These are phyloP conservation scores for Bromus sterilis DNA, from an alignment of 176 grass and related monocot species.

Conservation along the genomic window DNA sequence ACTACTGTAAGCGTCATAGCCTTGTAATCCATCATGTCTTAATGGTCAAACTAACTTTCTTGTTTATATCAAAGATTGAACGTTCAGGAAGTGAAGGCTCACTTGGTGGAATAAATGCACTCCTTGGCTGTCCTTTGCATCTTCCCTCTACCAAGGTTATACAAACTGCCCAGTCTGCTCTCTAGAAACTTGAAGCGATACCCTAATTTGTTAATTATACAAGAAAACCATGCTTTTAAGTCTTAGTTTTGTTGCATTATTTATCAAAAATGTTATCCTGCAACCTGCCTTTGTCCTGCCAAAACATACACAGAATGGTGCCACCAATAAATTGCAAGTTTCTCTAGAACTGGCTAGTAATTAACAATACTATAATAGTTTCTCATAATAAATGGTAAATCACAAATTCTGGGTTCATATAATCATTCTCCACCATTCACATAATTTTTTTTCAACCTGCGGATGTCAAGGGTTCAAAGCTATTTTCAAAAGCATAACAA, in stretches of 20 bases:
- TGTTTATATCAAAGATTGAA: conserved; percentile 48
- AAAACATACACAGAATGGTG: background rate
- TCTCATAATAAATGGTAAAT: background rate
- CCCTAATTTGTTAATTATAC: conserved; percentile 12
- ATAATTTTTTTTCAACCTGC: background rate
- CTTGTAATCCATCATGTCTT: conserved; percentile 1
- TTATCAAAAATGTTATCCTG: background rate
- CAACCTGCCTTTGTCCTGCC: background rate
- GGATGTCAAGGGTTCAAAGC: background rate
- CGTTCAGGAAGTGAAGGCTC: conserved; percentile 68
- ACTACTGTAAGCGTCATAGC: conserved; percentile 57
- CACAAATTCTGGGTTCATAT: conserved; percentile 4
- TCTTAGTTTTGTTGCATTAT: background rate
- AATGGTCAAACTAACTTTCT: conserved; percentile 24
- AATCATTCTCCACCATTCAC: background rate
- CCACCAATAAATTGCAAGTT: background rate
- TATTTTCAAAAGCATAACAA: background rate
- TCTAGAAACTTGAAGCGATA: conserved; percentile 8
- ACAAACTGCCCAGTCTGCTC: conserved; percentile 9
- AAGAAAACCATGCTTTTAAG: background rate
- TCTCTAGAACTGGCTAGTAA: background rate
- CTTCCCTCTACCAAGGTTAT: conserved; percentile 81
- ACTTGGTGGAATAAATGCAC: conserved; percentile 85
- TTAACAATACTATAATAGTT: background rate
- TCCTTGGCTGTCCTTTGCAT: conserved; percentile 85